phyloP scores from a whole-genome alignment of 2,329 filamentous ascomycete species.

The Pyricularia sp. region DNA sequence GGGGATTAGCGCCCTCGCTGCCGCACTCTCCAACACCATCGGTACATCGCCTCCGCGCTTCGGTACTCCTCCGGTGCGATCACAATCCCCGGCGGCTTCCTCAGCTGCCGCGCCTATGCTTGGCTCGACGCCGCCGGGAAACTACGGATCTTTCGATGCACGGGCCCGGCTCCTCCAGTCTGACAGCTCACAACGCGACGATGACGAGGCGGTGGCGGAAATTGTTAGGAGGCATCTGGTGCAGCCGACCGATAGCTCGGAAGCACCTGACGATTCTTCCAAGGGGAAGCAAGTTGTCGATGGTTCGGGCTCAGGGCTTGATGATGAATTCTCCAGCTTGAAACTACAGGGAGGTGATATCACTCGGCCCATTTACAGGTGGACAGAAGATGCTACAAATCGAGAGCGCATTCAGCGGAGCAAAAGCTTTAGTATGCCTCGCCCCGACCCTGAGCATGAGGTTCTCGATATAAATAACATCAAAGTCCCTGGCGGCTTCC shows the following conservation, averaged over 20 bases:
- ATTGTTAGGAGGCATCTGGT: conserved; percentile 84
- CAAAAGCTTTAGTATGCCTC: conserved; percentile 71
- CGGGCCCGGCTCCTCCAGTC: conserved; percentile 35
- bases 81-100: conserved; percentile 43
- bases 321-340: conserved; percentile 86
- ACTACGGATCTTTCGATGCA: conserved; percentile 77
- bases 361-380: conserved; percentile 88
- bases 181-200: conserved; percentile 29
- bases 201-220: conserved; percentile 70
- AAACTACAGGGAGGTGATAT: conserved; percentile 89
- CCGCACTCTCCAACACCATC: conserved; percentile 66
- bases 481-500: conserved; percentile 84
- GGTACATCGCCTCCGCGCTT: conserved; percentile 58
- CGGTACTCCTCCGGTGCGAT: conserved; percentile 48
- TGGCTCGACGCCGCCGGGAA: conserved; percentile 41
- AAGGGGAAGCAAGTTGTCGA: conserved; percentile 43
- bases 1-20: conserved; percentile 76
- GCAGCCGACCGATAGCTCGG: conserved; percentile 43
- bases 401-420: conserved; percentile 53
- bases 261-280: conserved; percentile 34
- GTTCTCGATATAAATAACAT: conserved; percentile 79
- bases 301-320: conserved; percentile 17
- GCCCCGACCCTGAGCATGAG: conserved; percentile 68
- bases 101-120: conserved; percentile 16
- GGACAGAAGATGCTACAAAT: conserved; percentile 76